These are phyloP conservation scores for Corymbia calophylla DNA, from an alignment of 441 rosid species.

Conservation along the genomic window DNA sequence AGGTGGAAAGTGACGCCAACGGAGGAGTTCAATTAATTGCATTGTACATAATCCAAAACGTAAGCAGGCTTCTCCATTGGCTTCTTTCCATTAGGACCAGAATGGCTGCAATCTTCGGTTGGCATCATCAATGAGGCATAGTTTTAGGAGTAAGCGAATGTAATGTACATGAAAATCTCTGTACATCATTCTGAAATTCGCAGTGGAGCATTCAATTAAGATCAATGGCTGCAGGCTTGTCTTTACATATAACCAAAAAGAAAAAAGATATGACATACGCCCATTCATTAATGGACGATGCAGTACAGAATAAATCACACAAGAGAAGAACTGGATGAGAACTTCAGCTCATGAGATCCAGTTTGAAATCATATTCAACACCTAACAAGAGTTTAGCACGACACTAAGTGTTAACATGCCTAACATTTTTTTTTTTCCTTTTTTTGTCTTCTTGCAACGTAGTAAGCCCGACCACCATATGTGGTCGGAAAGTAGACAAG, in stretches of 20 bases:
- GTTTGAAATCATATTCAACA: background rate
- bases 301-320: background rate
- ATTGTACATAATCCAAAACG: background rate
- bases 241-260: background rate
- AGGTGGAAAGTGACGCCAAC: background rate
- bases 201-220: background rate
- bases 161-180: background rate
- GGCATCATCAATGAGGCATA: background rate
- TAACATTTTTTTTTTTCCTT: background rate
- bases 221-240: background rate
- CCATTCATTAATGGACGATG: background rate
- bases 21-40: background rate
- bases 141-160: background rate
- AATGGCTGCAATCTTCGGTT: background rate
- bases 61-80: background rate
- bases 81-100: background rate
- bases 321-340: background rate
- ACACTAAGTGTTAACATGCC: background rate
- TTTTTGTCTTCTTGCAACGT: background rate
- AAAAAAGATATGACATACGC: background rate
- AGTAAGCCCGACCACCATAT: background rate
- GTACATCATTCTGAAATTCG: background rate
- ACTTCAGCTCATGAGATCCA: background rate
- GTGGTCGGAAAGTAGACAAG: background rate
- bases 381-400: background rate